phyloP scores from a whole-genome alignment of 257 asterid species.

The Penstemon davidsonii region DNA sequence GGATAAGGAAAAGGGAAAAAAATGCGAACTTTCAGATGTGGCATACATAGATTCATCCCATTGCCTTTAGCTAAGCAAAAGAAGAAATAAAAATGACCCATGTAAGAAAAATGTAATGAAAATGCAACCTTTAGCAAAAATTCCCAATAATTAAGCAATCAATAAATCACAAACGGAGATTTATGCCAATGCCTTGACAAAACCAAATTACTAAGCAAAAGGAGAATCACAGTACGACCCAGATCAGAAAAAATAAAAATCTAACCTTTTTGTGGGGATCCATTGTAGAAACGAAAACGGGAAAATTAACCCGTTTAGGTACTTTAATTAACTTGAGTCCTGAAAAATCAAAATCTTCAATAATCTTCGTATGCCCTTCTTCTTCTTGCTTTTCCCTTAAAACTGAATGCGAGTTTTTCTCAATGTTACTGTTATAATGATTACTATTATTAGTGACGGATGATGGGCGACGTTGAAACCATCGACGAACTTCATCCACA shows the following conservation, averaged over 20 bases:
- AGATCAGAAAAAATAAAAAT: neutral
- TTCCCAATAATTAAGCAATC: too few species aligned
- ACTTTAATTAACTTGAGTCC: conserved; percentile 64
- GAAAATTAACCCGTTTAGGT: conserved; percentile 61
- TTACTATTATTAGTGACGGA: conserved; percentile 31
- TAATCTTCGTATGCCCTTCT: conserved; percentile 32
- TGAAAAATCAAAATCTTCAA: conserved; percentile 65
- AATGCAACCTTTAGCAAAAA: too few species aligned
- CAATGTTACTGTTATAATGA: conserved; percentile 26
- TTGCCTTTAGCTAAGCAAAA: too few species aligned
- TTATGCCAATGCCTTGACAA: conserved; percentile 25
- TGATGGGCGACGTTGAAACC: conserved; percentile 60
- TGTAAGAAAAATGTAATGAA: too few species aligned
- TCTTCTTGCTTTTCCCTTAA: conserved; percentile 19
- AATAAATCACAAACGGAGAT: conserved; percentile 11
- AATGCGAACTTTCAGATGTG: too few species aligned
- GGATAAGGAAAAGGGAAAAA: neutral
- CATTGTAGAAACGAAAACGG: conserved; percentile 49
- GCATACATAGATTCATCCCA: too few species aligned
- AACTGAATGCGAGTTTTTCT: conserved; percentile 31
- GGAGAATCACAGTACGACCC: neutral
- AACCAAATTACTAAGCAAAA: neutral
- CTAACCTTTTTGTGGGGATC: conserved; percentile 77
- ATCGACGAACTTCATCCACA: conserved; percentile 88
- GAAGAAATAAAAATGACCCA: too few species aligned